phyloP scores from a whole-genome alignment of 2,329 filamentous ascomycete species.

The Zymoseptoria pseudotritici region DNA sequence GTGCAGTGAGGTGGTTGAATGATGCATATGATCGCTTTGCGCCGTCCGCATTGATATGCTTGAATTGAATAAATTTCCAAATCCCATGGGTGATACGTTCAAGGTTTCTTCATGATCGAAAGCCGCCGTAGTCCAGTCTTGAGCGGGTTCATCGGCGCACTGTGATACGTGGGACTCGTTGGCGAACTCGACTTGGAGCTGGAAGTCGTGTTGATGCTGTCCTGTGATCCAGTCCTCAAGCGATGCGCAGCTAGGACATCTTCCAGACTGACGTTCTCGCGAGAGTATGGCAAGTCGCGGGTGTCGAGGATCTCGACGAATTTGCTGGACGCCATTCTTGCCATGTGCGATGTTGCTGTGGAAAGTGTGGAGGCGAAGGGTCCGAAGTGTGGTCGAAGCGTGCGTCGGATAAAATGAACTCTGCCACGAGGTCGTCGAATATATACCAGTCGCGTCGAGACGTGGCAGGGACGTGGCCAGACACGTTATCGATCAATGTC shows the following conservation, averaged over 20 bases:
- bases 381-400: background rate
- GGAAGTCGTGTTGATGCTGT: conserved; percentile 12
- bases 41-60: background rate
- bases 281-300: conserved; percentile 22
- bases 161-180: background rate
- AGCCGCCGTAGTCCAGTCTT: background rate
- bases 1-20: background rate
- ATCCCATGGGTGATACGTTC: background rate
- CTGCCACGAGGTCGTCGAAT: conserved; percentile 3
- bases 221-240: conserved; percentile 24
- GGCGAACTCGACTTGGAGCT: background rate
- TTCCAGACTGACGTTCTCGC: conserved; percentile 30
- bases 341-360: background rate
- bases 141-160: background rate
- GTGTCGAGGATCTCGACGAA: conserved; percentile 32
- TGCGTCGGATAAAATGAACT: background rate
- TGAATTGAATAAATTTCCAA: background rate
- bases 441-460: background rate
- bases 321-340: conserved; percentile 28
- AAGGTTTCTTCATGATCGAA: background rate
- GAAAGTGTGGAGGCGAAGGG: conserved; percentile 2
- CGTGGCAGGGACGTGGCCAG: background rate
- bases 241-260: conserved; percentile 29
- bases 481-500: background rate
- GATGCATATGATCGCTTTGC: background rate